Evolutionary conservation across 371 early-diverging fungal species (phyloP).

Genomic region (Mucor ambiguus): DNA sequence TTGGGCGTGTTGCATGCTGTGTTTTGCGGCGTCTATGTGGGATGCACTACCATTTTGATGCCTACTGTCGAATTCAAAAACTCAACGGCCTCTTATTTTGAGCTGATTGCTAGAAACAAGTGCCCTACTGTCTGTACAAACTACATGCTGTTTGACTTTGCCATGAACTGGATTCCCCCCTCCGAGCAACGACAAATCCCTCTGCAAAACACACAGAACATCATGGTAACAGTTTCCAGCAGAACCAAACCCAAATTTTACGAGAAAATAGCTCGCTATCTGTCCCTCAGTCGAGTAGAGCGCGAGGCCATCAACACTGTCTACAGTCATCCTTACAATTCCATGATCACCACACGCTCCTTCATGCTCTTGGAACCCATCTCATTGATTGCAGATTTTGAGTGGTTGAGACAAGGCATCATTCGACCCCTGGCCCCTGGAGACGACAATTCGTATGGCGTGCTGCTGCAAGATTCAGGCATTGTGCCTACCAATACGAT

Average conservation of each 20-base stretch:
- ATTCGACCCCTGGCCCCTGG: slow-evolving; percentile 55
- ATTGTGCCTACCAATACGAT: slow-evolving; percentile 74
- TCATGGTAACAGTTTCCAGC: slow-evolving; percentile 72
- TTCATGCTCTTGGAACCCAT: slow-evolving; percentile 73
- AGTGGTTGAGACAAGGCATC: slow-evolving; percentile 64
- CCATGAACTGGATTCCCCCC: slow-evolving; percentile 49
- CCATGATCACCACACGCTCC: slow-evolving; percentile 76
- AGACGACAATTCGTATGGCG: slow-evolving; percentile 48
- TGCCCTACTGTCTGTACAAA: slow-evolving; percentile 69
- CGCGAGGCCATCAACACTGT: slow-evolving; percentile 64
- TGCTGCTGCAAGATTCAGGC: slow-evolving; percentile 80
- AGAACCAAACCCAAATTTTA: slow-evolving; percentile 59
- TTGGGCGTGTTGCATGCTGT: slow-evolving; percentile 72
- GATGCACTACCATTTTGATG: slow-evolving; percentile 59
- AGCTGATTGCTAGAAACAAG: slow-evolving; percentile 55
- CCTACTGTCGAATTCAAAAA: slow-evolving; percentile 55
- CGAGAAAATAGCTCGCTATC: slow-evolving; percentile 45
- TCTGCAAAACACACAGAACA: slow-evolving; percentile 63
- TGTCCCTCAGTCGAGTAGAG: slow-evolving; percentile 62
- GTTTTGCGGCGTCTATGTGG: slow-evolving; percentile 73
- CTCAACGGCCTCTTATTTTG: slow-evolving; percentile 66
- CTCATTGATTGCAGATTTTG: slow-evolving; percentile 61
- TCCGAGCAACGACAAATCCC: slow-evolving; percentile 44
- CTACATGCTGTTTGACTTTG: slow-evolving; percentile 71
- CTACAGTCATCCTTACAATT: slow-evolving; percentile 73